Percentiles rank a stretch among this genome's conserved stretches.
Conservation (phyloP, 352 stramenopile genomes). For the Paralagenidium karlingii region DNA sequence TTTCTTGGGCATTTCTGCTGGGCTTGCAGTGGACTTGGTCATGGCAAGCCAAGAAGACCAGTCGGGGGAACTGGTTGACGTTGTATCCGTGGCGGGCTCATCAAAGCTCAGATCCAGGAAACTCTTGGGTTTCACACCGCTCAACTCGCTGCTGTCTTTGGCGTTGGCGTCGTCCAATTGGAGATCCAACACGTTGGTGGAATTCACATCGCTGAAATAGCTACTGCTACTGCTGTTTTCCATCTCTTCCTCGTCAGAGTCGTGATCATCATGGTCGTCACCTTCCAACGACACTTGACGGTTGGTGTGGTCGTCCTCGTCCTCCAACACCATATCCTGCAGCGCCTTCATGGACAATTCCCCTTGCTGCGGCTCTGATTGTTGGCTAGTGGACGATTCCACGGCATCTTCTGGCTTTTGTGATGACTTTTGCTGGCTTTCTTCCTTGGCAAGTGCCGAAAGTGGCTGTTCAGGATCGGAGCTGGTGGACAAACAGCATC, state of each 20-base stretch:
- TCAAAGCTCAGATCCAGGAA: slow-evolving; percentile 3
- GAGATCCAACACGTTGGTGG: background rate
- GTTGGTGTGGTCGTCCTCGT: slow-evolving; percentile 8
- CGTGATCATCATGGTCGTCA: slow-evolving; percentile 1
- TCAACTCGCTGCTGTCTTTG: background rate
- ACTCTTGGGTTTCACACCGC: background rate
- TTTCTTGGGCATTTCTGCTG: background rate
- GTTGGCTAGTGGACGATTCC: too few relatives aligned
- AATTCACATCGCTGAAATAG: too few relatives aligned
- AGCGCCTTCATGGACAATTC: slow-evolving; percentile 4
- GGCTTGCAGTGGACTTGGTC: too few relatives aligned
- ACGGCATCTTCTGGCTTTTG: too few relatives aligned
- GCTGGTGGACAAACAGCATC: too few relatives aligned
- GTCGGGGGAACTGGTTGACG: too few relatives aligned
- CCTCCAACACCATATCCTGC: background rate
- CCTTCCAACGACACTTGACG: too few relatives aligned
- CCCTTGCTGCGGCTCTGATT: slow-evolving; percentile 6
- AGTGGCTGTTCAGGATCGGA: too few relatives aligned
- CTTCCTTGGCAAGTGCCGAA: too few relatives aligned
- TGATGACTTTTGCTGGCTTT: too few relatives aligned
- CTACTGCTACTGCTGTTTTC: slow-evolving; percentile 5
- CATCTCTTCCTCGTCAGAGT: slow-evolving; percentile 2
- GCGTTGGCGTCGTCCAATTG: background rate
- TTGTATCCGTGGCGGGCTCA: too few relatives aligned
- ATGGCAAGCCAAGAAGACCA: too few relatives aligned